phyloP scores from a whole-genome alignment of 768 basidiomycete genomes.

The Psilocybe subaeruginosa region DNA sequence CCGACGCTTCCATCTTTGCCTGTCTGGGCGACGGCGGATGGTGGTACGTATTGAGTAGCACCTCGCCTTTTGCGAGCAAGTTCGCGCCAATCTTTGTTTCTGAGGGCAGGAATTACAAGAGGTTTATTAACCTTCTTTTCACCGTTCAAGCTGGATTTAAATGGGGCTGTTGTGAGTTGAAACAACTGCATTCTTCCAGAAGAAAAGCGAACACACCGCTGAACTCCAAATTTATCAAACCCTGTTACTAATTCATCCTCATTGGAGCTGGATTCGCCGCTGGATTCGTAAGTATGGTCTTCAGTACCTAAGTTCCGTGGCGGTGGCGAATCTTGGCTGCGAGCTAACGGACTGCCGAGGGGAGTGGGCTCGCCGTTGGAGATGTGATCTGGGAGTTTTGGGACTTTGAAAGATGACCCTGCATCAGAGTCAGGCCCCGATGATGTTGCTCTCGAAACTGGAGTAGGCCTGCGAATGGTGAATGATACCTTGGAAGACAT shows the following conservation, averaged over 20 bases:
- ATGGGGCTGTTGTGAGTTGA: conserved; percentile 74
- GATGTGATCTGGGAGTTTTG: conserved; percentile 64
- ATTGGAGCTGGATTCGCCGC: conserved; percentile 57
- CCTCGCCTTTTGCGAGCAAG: conserved; percentile 68
- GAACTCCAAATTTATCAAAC: conserved; percentile 72
- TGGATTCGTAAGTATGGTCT: conserved; percentile 45
- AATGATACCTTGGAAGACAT: conserved; percentile 67
- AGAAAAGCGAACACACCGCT: conserved; percentile 74
- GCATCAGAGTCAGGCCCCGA: conserved; percentile 66
- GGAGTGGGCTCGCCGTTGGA: conserved; percentile 31
- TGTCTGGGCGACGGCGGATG: conserved; percentile 53
- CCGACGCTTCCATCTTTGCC: conserved; percentile 77
- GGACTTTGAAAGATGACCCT: conserved; percentile 55
- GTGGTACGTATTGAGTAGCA: conserved; percentile 64
- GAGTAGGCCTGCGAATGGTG: conserved; percentile 80
- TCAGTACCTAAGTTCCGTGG: conserved; percentile 19
- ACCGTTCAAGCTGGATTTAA: conserved; percentile 42
- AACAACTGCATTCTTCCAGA: conserved; percentile 41
- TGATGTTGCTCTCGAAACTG: conserved; percentile 62
- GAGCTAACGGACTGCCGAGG: conserved; percentile 56
- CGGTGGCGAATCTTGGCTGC: conserved; percentile 46
- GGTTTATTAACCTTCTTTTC: conserved; percentile 56
- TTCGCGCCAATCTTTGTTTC: conserved; percentile 92
- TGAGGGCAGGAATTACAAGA: conserved; percentile 82
- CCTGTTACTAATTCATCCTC: conserved; percentile 74